These are phyloP conservation scores for Tetracladium marchalianum DNA, from an alignment of 495 filamentous ascomycete genomes.

Conservation along the genomic window DNA sequence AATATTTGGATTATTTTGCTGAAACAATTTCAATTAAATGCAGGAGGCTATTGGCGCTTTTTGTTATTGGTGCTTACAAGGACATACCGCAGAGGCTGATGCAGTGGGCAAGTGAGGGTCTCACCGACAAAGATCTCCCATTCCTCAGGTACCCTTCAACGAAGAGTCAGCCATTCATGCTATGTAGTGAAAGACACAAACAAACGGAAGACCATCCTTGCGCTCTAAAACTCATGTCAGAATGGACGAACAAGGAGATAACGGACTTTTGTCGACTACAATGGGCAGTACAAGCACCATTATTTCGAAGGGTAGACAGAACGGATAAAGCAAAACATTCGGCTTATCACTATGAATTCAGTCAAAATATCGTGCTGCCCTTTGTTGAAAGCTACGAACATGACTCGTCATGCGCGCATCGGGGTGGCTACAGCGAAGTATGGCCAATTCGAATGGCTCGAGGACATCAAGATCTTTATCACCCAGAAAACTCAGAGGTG, in stretches of 20 bases:
- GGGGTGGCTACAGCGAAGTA: constrained; percentile 1
- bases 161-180: not conserved
- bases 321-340: too few relatives aligned
- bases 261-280: not conserved
- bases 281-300: not conserved
- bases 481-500: not conserved
- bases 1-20: too few relatives aligned
- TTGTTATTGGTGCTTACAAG: too few relatives aligned
- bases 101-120: not conserved
- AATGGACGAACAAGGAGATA: not conserved
- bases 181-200: too few relatives aligned
- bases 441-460: not conserved
- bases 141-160: not conserved
- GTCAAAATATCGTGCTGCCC: not conserved
- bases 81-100: too few relatives aligned
- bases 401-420: not conserved
- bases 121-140: constrained; percentile 2
- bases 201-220: not conserved
- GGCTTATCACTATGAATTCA: not conserved
- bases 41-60: too few relatives aligned
- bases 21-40: too few relatives aligned
- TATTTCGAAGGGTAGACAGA: not conserved
- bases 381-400: not conserved
- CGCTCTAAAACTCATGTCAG: not conserved
- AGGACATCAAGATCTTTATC: constrained; percentile 1